Evolutionary conservation across 2,329 filamentous ascomycete genomes (phyloP), one percentile per base, ranked within the genome.

Genomic region (Chaetomium sp.): DNA sequence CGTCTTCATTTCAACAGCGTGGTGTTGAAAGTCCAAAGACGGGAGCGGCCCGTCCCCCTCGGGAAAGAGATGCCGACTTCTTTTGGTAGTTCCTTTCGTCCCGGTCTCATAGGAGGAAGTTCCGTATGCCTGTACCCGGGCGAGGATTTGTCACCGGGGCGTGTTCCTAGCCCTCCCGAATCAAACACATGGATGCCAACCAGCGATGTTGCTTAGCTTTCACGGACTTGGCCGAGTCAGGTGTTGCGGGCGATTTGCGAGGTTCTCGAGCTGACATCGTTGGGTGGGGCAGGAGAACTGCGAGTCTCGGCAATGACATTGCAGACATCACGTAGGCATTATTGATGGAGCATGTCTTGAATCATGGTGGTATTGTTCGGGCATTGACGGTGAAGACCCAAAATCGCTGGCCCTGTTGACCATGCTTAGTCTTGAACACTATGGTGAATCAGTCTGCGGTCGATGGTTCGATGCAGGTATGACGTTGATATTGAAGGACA

Each of bases 41-140:
- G 64, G 70, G 70, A 65, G 69, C 68, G 70, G 69, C 60, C 70
- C 70, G 67, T 67, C 63, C 70, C 69, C 64, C 60, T 58, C 21
- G 60, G 59, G 31, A 57, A 29, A 62, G 42, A 27, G 55, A 56
- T 47, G 47, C 21, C 27, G 49, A 57, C 33, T 56, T 51, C 19
- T 59, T 49, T 31, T 42, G 56, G 13, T 1, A 29, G 16, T 8
- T 53, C 21, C 35, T 49, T 19, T 23, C 10, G 25, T 25, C n/a
- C 21, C 9, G 35, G 5, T 38, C 9, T 19, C 27, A 21, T 53
- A 25, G 13, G 25, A n/a, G 35, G 23, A 6, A 21, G 51, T 38
- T 55, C 29, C 31, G 54, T 33, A 6, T 16, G 45, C 27, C 25
- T 4, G 29, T 27, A 4, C 13, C 25, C 23, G 10, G 38, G 38